phyloP scores from a whole-genome alignment of 139 green algal genomes.

The Volvox reticuliferus region DNA sequence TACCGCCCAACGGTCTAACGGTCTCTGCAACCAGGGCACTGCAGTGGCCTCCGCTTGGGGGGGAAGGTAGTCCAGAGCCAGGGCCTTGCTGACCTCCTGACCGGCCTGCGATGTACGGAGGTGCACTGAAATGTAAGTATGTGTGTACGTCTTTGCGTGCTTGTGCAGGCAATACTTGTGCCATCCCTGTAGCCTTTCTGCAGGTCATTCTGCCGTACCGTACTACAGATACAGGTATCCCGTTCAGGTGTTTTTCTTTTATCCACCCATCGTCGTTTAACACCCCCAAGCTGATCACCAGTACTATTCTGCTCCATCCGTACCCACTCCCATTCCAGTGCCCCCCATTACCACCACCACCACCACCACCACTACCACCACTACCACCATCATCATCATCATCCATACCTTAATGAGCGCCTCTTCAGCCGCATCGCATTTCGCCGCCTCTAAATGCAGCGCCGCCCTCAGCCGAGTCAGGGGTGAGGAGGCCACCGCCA shows the following conservation, averaged over 20 bases:
- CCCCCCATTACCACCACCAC: too few species aligned
- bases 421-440: conserved; percentile 70
- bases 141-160: not conserved
- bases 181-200: too few species aligned
- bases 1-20: conserved; percentile 66
- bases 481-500: conserved; percentile 65
- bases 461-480: conserved; percentile 61
- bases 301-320: too few species aligned
- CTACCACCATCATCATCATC: too few species aligned
- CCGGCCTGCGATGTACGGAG: conserved; percentile 54
- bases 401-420: conserved; percentile 66
- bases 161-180: too few species aligned
- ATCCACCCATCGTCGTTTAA: too few species aligned
- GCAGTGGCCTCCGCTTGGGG: conserved; percentile 48
- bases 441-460: conserved; percentile 76
- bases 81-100: conserved; percentile 65
- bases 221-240: too few species aligned
- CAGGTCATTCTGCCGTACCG: too few species aligned
- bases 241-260: too few species aligned
- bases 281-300: too few species aligned
- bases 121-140: not conserved
- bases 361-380: too few species aligned
- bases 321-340: too few species aligned
- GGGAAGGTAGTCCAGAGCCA: conserved; percentile 71
- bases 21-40: conserved; percentile 58